Percentiles rank a stretch among this genome's conserved stretches.
phyloP scores from a whole-genome alignment of 2,329 filamentous ascomycete genomes.

The Periglandula ipomoeae region DNA sequence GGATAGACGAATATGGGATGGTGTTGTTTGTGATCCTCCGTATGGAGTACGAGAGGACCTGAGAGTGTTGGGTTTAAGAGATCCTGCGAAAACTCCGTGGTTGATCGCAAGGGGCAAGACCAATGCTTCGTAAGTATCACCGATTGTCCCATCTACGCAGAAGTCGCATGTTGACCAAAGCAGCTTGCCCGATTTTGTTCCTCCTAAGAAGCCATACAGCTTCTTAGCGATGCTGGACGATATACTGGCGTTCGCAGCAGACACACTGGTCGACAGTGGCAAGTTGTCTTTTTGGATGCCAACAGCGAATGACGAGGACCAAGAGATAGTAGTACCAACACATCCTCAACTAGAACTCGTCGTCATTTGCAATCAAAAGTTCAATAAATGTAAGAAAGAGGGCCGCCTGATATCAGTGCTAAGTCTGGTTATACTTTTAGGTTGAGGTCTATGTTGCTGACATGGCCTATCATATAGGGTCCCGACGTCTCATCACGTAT shows the following conservation, averaged over 20 bases:
- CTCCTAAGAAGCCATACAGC: conserved; percentile 86
- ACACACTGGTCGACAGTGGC: conserved; percentile 68
- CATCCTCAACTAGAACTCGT: conserved; percentile 69
- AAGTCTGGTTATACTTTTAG: too few relatives aligned
- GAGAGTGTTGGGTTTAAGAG: conserved; percentile 72
- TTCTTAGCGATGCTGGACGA: conserved; percentile 87
- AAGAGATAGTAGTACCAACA: conserved; percentile 65
- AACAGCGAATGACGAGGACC: conserved; percentile 69
- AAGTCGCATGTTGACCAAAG: neutral
- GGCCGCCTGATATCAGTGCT: neutral
- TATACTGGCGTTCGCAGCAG: conserved; percentile 72
- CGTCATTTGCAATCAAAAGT: conserved; percentile 72
- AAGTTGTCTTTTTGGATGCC: conserved; percentile 96
- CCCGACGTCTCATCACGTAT: conserved; percentile 81
- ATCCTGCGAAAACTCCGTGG: conserved; percentile 49
- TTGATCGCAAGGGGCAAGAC: conserved; percentile 60
- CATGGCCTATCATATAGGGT: conserved; percentile 46
- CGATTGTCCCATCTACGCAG: neutral
- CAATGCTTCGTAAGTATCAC: conserved; percentile 54
- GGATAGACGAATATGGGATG: conserved; percentile 60
- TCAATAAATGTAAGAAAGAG: conserved; percentile 68
- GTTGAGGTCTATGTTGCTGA: too few relatives aligned
- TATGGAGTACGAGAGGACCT: conserved; percentile 92
- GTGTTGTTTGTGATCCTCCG: conserved; percentile 89
- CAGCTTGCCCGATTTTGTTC: conserved; percentile 57